Evolutionary conservation across 352 stramenopile genomes (phyloP).

Genomic region (Phytopythium cucurbitacearum): DNA sequence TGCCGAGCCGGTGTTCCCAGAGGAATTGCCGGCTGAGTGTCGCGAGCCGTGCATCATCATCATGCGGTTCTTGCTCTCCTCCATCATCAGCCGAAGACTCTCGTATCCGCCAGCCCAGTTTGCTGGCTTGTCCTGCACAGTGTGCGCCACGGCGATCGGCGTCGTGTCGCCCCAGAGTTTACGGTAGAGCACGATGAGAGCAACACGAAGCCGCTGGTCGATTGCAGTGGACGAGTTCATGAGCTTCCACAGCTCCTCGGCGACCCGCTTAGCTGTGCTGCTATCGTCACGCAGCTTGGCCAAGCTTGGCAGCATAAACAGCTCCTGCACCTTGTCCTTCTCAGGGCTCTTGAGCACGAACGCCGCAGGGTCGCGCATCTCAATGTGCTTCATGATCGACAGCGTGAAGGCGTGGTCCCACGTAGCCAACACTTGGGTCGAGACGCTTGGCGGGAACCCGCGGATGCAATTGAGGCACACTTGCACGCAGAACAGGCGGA

Average conservation of each 20-base stretch:
- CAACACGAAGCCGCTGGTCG: conserved; percentile 73
- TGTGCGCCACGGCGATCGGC: conserved; percentile 73
- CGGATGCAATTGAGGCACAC: conserved; percentile 80
- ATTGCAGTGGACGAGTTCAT: conserved; percentile 61
- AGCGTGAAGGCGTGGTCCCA: conserved; percentile 84
- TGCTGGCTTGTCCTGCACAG: conserved; percentile 69
- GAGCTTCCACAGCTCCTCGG: conserved; percentile 65
- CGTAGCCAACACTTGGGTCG: conserved; percentile 70
- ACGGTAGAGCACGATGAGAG: conserved; percentile 71
- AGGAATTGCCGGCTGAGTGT: conserved; percentile 14
- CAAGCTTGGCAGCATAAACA: conserved; percentile 60
- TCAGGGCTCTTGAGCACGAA: conserved; percentile 76
- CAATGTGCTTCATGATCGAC: conserved; percentile 63
- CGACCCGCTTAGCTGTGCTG: conserved; percentile 55
- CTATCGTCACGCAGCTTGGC: conserved; percentile 73
- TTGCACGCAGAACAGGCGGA: conserved; percentile 73
- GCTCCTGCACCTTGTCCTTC: conserved; percentile 59
- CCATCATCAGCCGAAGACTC: conserved; percentile 77
- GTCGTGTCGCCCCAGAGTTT: conserved; percentile 83
- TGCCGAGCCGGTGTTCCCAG: not conserved
- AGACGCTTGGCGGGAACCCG: conserved; percentile 65
- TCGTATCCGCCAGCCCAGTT: conserved; percentile 83
- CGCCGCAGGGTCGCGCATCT: conserved; percentile 71
- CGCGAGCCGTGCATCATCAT: conserved; percentile 21
- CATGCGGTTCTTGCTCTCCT: conserved; percentile 71